phyloP scores from a whole-genome alignment of 2,329 filamentous ascomycete genomes.

The Dactylella cylindrospora region DNA sequence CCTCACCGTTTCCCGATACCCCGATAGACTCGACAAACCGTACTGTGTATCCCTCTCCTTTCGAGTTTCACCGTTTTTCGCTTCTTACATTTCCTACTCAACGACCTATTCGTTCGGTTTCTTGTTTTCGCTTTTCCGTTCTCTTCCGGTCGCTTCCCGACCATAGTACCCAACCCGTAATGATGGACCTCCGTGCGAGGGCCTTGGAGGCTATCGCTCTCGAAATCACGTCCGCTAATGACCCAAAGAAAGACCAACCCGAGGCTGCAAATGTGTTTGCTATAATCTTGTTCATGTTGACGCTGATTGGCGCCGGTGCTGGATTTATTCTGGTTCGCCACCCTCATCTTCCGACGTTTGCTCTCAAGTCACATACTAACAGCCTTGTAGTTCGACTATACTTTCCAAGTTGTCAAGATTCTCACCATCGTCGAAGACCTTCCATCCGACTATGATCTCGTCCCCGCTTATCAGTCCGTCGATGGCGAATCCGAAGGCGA shows the following conservation, averaged over 20 bases:
- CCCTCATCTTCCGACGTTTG: background rate
- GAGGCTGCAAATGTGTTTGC: conserved; percentile 40
- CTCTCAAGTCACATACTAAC: conserved; percentile 1
- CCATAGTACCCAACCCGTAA: conserved; percentile 1
- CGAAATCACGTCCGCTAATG: conserved; percentile 19
- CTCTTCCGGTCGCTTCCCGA: conserved; percentile 1
- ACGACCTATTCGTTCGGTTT: too few relatives aligned
- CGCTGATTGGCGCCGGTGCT: conserved; percentile 23
- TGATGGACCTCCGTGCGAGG: conserved; percentile 29
- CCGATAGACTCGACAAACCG: too few relatives aligned
- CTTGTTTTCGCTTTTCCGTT: background rate
- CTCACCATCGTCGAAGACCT: conserved; percentile 67
- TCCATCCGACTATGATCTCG: conserved; percentile 58
- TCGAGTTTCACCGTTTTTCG: too few relatives aligned
- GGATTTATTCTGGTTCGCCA: conserved; percentile 34
- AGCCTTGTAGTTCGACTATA: conserved; percentile 44
- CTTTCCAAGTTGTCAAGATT: conserved; percentile 58
- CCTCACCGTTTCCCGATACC: too few relatives aligned
- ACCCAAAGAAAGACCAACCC: conserved; percentile 20
- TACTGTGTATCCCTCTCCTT: too few relatives aligned
- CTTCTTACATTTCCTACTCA: too few relatives aligned
- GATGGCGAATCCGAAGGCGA: conserved; percentile 47
- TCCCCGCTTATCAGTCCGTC: conserved; percentile 51
- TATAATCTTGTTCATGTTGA: conserved; percentile 37
- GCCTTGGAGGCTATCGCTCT: conserved; percentile 20